phyloP scores from a whole-genome alignment of 148 eudicot species.

The Chenopodium album region DNA sequence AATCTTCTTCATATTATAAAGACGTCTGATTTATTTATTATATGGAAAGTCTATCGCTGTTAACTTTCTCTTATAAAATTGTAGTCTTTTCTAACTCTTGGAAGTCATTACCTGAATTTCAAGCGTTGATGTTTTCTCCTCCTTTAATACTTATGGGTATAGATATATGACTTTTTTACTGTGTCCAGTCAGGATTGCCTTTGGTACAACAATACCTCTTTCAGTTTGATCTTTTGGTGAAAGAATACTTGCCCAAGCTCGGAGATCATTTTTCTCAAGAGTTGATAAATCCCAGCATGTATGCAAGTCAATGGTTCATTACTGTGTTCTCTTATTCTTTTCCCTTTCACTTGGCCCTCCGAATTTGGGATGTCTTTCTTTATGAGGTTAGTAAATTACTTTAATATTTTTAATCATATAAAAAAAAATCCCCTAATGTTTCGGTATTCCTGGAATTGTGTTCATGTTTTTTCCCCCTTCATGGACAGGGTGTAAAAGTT shows the following conservation, averaged over 20 bases:
- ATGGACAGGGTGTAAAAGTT: constrained; percentile 75
- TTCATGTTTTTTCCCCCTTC: constrained; percentile 7
- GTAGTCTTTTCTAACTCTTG: neutral
- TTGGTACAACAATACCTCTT: constrained; percentile 92
- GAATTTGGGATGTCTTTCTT: constrained; percentile 97
- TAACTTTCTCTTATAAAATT: neutral
- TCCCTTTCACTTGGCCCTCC: constrained; percentile 91
- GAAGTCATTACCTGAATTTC: neutral
- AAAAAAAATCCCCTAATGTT: neutral
- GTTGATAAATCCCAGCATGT: constrained; percentile 98
- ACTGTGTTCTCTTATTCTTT: constrained; percentile 94
- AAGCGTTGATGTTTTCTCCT: neutral
- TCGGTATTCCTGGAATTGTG: neutral
- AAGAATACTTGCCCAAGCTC: constrained; percentile 73
- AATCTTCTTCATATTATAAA: neutral
- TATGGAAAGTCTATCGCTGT: neutral
- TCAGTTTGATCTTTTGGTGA: constrained; percentile 87
- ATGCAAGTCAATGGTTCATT: constrained; percentile 99
- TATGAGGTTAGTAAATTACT: constrained; percentile 59
- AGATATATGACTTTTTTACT: constrained; percentile 5
- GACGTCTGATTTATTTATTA: neutral
- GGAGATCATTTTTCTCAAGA: constrained; percentile 94
- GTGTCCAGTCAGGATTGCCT: constrained; percentile 87
- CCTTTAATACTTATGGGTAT: neutral
- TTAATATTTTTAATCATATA: neutral